Evolutionary conservation across 83 land plant genomes (phyloP).

Genomic region (Diphasiastrum complanatum): DNA sequence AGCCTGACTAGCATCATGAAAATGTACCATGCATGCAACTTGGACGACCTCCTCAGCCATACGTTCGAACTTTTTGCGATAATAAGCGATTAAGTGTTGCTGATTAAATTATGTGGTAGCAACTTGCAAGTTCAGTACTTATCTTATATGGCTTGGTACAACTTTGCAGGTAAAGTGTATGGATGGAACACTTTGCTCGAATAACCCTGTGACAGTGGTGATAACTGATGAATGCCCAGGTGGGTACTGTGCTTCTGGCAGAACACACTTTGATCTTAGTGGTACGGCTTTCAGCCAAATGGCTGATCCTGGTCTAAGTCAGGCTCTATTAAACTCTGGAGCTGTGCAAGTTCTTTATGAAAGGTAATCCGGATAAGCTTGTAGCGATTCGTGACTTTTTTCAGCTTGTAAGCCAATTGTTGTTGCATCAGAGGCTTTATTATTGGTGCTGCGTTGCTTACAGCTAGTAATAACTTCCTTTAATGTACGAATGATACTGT

Average conservation of each 20-base stretch:
- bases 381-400: background rate
- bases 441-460: too few relatives aligned
- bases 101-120: too few relatives aligned
- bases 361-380: slow-evolving; percentile 41
- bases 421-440: background rate
- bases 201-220: slow-evolving; percentile 53
- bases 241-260: slow-evolving; percentile 54
- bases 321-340: slow-evolving; percentile 48
- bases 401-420: too few relatives aligned
- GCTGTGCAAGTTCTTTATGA: slow-evolving; percentile 49
- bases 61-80: too few relatives aligned
- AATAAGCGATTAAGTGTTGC: too few relatives aligned
- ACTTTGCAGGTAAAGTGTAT: slow-evolving; percentile 49
- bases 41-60: too few relatives aligned
- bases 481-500: background rate
- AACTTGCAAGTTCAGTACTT: too few relatives aligned
- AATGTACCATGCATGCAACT: background rate
- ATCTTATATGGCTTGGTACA: background rate
- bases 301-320: slow-evolving; percentile 41
- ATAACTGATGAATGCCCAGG: slow-evolving; percentile 82
- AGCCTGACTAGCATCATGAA: background rate
- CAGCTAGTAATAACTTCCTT: too few relatives aligned
- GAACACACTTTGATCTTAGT: slow-evolving; percentile 71
- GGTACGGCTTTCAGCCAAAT: slow-evolving; percentile 73
- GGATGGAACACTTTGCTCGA: slow-evolving; percentile 41